Evolutionary conservation across 108 stramenopile genomes (phyloP).

Genomic region (Discostella pseudostelligera): DNA sequence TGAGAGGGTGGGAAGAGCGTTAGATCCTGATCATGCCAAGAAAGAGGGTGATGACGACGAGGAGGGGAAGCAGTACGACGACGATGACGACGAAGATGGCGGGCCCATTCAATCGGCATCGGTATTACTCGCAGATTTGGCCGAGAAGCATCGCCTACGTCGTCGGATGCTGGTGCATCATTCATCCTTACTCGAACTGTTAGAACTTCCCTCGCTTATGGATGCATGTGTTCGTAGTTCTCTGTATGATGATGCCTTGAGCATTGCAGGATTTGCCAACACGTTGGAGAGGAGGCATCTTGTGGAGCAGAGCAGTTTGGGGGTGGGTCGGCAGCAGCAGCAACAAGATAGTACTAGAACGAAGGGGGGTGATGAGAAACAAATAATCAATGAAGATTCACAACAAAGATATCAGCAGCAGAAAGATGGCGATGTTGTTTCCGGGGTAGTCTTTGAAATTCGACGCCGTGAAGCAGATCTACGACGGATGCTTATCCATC

Average conservation of each 20-base stretch:
- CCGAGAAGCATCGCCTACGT: conserved; percentile 79
- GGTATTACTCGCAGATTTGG: conserved; percentile 56
- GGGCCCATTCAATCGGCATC: conserved; percentile 25
- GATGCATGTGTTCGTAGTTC: conserved; percentile 85
- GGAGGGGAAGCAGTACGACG: conserved; percentile 26
- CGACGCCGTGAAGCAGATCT: conserved; percentile 78
- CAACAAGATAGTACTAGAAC: neutral
- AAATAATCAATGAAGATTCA: neutral
- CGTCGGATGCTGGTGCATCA: conserved; percentile 82
- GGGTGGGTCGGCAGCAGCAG: conserved; percentile 4
- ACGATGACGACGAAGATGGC: conserved; percentile 50
- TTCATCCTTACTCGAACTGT: conserved; percentile 75
- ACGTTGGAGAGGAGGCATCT: conserved; percentile 80
- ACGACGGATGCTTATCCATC: conserved; percentile 68
- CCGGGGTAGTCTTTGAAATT: conserved; percentile 74
- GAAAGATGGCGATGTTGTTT: conserved; percentile 58
- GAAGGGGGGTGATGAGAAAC: conserved; percentile 1
- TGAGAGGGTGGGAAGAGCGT: conserved; percentile 49
- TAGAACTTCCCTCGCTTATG: conserved; percentile 86
- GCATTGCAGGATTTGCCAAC: conserved; percentile 82
- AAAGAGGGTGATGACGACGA: conserved; percentile 47
- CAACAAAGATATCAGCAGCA: conserved; percentile 19
- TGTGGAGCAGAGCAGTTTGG: conserved; percentile 11
- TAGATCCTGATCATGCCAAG: conserved; percentile 54
- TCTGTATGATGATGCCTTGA: conserved; percentile 82